Conservation (phyloP, 2,329 filamentous ascomycete genomes). For the Arthrobotrys pseudoclavata region DNA sequence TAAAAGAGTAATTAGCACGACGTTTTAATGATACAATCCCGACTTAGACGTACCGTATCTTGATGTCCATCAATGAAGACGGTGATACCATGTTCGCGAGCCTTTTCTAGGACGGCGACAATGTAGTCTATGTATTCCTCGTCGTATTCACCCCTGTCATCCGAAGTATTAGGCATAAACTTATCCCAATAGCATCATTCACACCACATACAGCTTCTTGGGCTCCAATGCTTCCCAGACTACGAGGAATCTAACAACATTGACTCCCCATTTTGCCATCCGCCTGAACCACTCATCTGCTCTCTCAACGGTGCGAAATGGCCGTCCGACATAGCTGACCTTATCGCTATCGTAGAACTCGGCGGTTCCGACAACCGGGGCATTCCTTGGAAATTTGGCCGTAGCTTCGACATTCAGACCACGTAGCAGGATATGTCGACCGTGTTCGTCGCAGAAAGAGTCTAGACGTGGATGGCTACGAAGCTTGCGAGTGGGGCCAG, state of each 20-base stretch:
- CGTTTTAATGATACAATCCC: neutral
- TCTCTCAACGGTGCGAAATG: constrained; percentile 66
- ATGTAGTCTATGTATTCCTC: constrained; percentile 67
- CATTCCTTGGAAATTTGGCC: constrained; percentile 67
- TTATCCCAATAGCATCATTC: constrained; percentile 22
- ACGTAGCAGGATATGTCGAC: constrained; percentile 67
- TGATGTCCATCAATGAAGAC: constrained; percentile 68
- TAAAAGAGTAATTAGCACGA: neutral
- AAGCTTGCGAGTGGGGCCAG: constrained; percentile 54
- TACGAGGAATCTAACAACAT: constrained; percentile 67
- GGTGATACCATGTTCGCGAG: constrained; percentile 66
- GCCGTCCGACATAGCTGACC: constrained; percentile 67
- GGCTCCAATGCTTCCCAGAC: constrained; percentile 67
- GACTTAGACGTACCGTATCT: constrained; percentile 64
- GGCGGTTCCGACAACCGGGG: constrained; percentile 66
- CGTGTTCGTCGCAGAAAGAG: constrained; percentile 66
- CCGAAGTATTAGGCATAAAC: neutral
- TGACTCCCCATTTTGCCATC: constrained; percentile 66
- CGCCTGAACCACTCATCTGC: constrained; percentile 67
- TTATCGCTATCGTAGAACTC: constrained; percentile 67
- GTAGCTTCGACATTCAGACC: constrained; percentile 68
- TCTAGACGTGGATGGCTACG: constrained; percentile 60
- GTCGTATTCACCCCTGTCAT: constrained; percentile 64
- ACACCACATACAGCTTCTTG: constrained; percentile 61
- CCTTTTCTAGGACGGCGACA: constrained; percentile 65